Conservation (phyloP, 2,329 filamentous ascomycete genomes). For the Botrytis paeoniae region DNA sequence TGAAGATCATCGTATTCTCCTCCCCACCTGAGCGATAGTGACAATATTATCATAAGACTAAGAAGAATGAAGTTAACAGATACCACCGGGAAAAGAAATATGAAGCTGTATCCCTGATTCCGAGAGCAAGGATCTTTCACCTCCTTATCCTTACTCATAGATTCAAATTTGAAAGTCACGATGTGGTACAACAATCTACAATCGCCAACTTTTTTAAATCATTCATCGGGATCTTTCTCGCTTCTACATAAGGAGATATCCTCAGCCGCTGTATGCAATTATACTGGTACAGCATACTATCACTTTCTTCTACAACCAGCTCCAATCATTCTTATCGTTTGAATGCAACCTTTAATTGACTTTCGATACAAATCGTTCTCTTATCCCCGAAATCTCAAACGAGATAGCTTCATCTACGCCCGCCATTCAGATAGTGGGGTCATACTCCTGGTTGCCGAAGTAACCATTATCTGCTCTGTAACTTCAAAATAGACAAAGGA, state of each 20-base stretch:
- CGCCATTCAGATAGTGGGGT: constrained; percentile 11
- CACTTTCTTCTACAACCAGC: constrained; percentile 6
- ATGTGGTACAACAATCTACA: constrained; percentile 13
- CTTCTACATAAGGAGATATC: constrained; percentile 14
- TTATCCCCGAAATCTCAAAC: constrained; percentile 14
- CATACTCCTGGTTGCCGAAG: constrained; percentile 9
- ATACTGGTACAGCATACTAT: constrained; percentile 15
- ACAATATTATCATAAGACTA: not conserved
- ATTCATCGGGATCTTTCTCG: constrained; percentile 16
- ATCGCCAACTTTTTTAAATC: not conserved
- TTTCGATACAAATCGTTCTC: constrained; percentile 11
- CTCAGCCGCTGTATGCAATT: constrained; percentile 14
- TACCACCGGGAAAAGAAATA: constrained; percentile 1
- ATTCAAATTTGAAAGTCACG: constrained; percentile 13
- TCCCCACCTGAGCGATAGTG: constrained; percentile 6
- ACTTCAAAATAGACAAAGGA: not conserved
- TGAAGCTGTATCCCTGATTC: constrained; percentile 10
- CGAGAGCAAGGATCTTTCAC: constrained; percentile 10
- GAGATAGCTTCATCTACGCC: constrained; percentile 1
- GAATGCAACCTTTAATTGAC: not conserved
- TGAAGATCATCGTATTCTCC: constrained; percentile 14
- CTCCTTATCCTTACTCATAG: constrained; percentile 4
- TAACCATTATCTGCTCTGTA: constrained; percentile 8
- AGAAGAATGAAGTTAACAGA: not conserved
- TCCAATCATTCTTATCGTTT: constrained; percentile 9